These are phyloP conservation scores for Orobanche coerulescens DNA, from an alignment of 257 asterid genomes.

Conservation along the genomic window DNA sequence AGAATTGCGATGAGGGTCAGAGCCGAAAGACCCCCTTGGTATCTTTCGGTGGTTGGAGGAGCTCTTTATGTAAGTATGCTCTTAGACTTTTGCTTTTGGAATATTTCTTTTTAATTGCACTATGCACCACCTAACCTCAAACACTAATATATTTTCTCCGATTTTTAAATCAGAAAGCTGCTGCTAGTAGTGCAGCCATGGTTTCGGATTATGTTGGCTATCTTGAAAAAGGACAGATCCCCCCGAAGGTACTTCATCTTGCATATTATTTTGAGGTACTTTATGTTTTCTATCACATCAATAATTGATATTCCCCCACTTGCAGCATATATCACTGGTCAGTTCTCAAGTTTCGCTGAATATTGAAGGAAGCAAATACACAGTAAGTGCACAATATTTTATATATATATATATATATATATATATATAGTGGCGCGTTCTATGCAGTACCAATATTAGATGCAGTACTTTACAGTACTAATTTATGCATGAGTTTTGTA, in stretches of 20 bases:
- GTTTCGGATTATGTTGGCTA: slow-evolving; percentile 97
- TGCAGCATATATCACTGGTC: slow-evolving; percentile 97
- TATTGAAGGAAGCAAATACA: slow-evolving; percentile 99
- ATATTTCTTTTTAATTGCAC: slow-evolving; percentile 8
- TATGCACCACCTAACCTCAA: not conserved
- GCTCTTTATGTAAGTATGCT: slow-evolving; percentile 80
- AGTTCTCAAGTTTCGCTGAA: slow-evolving; percentile 89
- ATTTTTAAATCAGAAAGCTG: slow-evolving; percentile 74
- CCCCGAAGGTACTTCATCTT: slow-evolving; percentile 69
- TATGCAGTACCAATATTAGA: too few relatives aligned
- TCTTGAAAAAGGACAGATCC: slow-evolving; percentile 98
- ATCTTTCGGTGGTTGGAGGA: slow-evolving; percentile 97
- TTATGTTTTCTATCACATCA: slow-evolving; percentile 21
- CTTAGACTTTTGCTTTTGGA: slow-evolving; percentile 15
- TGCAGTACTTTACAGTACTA: too few relatives aligned
- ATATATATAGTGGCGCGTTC: too few relatives aligned
- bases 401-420: too few relatives aligned
- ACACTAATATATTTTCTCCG: slow-evolving; percentile 21
- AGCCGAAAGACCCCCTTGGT: slow-evolving; percentile 99
- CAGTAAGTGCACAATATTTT: slow-evolving; percentile 79
- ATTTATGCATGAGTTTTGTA: too few relatives aligned
- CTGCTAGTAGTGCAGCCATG: slow-evolving; percentile 92
- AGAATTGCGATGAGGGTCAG: slow-evolving; percentile 99
- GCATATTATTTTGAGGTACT: slow-evolving; percentile 18
- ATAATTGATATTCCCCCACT: slow-evolving; percentile 22